phyloP scores from a whole-genome alignment of 768 basidiomycete species.

The Amanita thiersii region DNA sequence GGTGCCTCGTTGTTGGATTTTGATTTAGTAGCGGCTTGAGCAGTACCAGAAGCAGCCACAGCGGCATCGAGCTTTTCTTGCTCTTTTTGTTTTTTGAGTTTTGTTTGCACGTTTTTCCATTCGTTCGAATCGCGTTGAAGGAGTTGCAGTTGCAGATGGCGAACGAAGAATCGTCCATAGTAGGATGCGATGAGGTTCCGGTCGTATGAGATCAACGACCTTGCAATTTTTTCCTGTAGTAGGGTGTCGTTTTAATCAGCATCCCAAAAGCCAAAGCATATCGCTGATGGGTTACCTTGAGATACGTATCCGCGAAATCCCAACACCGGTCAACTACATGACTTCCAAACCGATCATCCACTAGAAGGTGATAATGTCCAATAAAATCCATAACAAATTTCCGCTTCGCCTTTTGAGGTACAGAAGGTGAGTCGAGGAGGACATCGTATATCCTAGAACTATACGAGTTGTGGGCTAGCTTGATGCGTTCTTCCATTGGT shows the following conservation, averaged over 20 bases:
- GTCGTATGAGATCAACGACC: slow-evolving; percentile 66
- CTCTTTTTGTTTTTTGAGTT: slow-evolving; percentile 20
- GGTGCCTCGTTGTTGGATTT: slow-evolving; percentile 2
- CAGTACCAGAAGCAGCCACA: slow-evolving; percentile 12
- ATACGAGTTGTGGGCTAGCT: slow-evolving; percentile 42
- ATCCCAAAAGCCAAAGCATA: background rate
- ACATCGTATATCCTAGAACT: slow-evolving; percentile 78
- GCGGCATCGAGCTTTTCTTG: background rate
- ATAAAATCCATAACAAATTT: slow-evolving; percentile 68
- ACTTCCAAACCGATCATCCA: slow-evolving; percentile 87
- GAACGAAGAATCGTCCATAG: slow-evolving; percentile 83
- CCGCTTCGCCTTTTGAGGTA: slow-evolving; percentile 57
- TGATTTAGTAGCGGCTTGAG: slow-evolving; percentile 9
- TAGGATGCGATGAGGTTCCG: slow-evolving; percentile 65
- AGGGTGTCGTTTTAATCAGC: slow-evolving; percentile 7
- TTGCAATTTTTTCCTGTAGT: slow-evolving; percentile 96
- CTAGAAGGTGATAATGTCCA: slow-evolving; percentile 71
- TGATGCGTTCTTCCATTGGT: slow-evolving; percentile 48
- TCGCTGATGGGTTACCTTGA: slow-evolving; percentile 51
- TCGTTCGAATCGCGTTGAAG: slow-evolving; percentile 74
- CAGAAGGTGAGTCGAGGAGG: slow-evolving; percentile 59
- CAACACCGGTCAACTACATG: slow-evolving; percentile 88
- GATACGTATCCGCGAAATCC: slow-evolving; percentile 85
- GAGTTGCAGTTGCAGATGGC: slow-evolving; percentile 70
- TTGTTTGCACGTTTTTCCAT: slow-evolving; percentile 72